Conservation (phyloP, 2,329 filamentous ascomycete genomes). For the Niveomyces coronatus region DNA sequence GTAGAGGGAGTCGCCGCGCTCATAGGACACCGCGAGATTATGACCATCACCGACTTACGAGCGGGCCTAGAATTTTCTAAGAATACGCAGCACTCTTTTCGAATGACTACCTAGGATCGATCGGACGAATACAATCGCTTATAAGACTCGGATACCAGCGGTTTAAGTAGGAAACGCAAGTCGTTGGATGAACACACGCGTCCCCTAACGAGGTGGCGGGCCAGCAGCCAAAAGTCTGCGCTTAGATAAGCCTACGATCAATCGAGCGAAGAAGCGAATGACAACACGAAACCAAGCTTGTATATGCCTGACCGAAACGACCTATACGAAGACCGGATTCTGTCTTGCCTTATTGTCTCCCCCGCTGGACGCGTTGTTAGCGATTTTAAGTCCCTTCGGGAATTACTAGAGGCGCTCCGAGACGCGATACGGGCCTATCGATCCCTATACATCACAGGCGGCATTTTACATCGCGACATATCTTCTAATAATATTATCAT, state of each 20-base stretch:
- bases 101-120: constrained; percentile 1
- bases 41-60: not conserved
- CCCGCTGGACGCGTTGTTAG: constrained; percentile 12
- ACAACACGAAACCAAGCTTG: constrained; percentile 8
- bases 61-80: constrained; percentile 4
- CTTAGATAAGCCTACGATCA: constrained; percentile 1
- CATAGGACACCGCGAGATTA: constrained; percentile 4
- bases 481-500: constrained; percentile 30
- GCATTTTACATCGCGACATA: constrained; percentile 27
- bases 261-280: constrained; percentile 6
- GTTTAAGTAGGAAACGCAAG: constrained; percentile 8
- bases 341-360: constrained; percentile 8
- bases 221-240: constrained; percentile 10
- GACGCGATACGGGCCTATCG: constrained; percentile 26
- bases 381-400: constrained; percentile 17
- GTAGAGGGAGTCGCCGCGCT: constrained; percentile 8
- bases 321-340: constrained; percentile 11
- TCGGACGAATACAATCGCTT: not conserved
- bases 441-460: constrained; percentile 21
- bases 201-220: constrained; percentile 8
- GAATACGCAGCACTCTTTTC: constrained; percentile 2
- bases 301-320: constrained; percentile 9
- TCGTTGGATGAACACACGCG: constrained; percentile 7
- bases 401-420: constrained; percentile 23
- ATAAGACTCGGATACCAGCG: constrained; percentile 3